Percentiles rank a stretch among this genome's conserved stretches.
Evolutionary conservation across 2,329 filamentous ascomycete species (phyloP).

Genomic region (Pseudophaeomoniella oleicola): DNA sequence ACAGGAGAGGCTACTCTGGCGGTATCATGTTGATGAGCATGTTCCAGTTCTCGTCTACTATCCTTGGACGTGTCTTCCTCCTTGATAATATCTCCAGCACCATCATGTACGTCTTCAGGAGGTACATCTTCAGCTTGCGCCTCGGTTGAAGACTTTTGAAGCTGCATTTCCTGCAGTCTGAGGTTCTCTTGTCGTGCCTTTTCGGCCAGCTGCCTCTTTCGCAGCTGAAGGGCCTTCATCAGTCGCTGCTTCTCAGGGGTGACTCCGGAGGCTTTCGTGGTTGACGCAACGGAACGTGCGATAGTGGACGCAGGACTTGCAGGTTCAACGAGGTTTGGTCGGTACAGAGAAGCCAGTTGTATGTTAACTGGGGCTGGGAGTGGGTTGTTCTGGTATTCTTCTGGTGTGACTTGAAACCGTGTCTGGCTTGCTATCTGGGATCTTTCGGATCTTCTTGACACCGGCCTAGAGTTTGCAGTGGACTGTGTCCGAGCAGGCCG

Average conservation of each 20-base stretch:
- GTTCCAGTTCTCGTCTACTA: not conserved
- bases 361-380: slow-evolving; percentile 9
- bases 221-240: slow-evolving; percentile 84
- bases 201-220: slow-evolving; percentile 58
- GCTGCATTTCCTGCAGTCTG: slow-evolving; percentile 4
- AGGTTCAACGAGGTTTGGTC: not conserved
- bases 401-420: slow-evolving; percentile 5
- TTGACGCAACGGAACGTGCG: slow-evolving; percentile 6
- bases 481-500: slow-evolving; percentile 43
- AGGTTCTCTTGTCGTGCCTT: slow-evolving; percentile 14
- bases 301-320: slow-evolving; percentile 6
- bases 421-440: not conserved
- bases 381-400: slow-evolving; percentile 3
- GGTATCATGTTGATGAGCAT: too few relatives aligned
- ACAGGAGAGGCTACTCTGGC: slow-evolving; percentile 12
- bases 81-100: not conserved
- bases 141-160: slow-evolving; percentile 1
- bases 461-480: not conserved
- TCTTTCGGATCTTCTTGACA: not conserved
- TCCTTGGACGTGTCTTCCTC: not conserved
- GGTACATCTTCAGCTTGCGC: not conserved
- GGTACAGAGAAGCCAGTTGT: slow-evolving; percentile 1
- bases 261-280: slow-evolving; percentile 32
- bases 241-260: slow-evolving; percentile 81
- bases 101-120: not conserved